phyloP scores from a whole-genome alignment of 495 filamentous ascomycete species.

The Rhypophila decipiens region DNA sequence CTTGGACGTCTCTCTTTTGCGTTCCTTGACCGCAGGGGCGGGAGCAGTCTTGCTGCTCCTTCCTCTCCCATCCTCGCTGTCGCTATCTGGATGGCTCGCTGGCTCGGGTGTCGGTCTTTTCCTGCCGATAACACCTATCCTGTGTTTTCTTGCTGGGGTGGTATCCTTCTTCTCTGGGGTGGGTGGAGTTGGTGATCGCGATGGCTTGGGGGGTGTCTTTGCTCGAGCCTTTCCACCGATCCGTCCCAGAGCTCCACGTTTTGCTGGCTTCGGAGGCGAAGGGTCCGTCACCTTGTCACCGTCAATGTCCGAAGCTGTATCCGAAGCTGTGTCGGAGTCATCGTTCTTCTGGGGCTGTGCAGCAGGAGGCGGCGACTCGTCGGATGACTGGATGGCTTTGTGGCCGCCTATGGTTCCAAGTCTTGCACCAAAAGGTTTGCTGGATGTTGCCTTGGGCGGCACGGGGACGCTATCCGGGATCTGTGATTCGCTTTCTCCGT shows the following conservation, averaged over 20 bases:
- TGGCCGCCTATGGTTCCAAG: conserved; percentile 24
- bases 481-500: conserved; percentile 24
- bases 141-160: conserved; percentile 16
- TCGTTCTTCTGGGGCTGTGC: neutral
- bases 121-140: conserved; percentile 32
- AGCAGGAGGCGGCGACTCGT: conserved; percentile 2
- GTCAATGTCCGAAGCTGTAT: conserved; percentile 18
- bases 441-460: neutral
- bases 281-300: neutral
- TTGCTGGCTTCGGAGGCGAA: conserved; percentile 15
- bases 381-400: conserved; percentile 11
- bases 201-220: conserved; percentile 3
- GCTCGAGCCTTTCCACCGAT: conserved; percentile 33
- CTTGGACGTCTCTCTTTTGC: conserved; percentile 34
- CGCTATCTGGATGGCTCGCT: conserved; percentile 2
- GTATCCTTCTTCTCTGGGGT: conserved; percentile 2
- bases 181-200: conserved; percentile 10
- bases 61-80: conserved; percentile 14
- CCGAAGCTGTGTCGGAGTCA: conserved; percentile 39
- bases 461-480: conserved; percentile 10
- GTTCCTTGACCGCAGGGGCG: conserved; percentile 4
- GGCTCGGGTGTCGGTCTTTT: conserved; percentile 9
- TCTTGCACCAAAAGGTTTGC: conserved; percentile 5
- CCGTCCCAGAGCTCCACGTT: conserved; percentile 29
- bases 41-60: conserved; percentile 9